A percentile compares a stretch with the other conserved stretches of the same genome.
Evolutionary conservation across 495 filamentous ascomycete genomes (phyloP).

Genomic region (Margaritispora aquatica): DNA sequence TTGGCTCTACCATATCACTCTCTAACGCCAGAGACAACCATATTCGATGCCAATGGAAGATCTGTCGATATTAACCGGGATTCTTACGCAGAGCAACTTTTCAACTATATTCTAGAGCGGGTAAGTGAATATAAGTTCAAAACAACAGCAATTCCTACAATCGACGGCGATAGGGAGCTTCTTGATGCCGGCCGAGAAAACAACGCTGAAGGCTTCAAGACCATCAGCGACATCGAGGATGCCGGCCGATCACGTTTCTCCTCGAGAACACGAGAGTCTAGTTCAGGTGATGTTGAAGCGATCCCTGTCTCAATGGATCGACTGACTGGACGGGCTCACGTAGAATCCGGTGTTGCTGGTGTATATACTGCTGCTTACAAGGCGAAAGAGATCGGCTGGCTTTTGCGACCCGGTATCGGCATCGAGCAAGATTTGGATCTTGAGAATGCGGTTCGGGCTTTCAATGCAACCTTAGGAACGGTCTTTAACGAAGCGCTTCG

Average conservation of each 20-base stretch:
- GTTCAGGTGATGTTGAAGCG: constrained; percentile 29
- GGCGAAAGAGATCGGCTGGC: constrained; percentile 76
- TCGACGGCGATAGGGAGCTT: constrained; percentile 78
- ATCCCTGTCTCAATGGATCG: constrained; percentile 54
- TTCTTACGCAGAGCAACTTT: constrained; percentile 77
- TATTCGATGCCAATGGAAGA: constrained; percentile 84
- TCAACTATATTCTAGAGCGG: constrained; percentile 88
- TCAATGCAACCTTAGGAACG: constrained; percentile 71
- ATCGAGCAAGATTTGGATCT: constrained; percentile 66
- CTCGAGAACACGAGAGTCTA: neutral
- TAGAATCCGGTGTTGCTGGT: constrained; percentile 48
- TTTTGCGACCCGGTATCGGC: constrained; percentile 57
- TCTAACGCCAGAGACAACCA: constrained; percentile 75
- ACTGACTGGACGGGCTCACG: constrained; percentile 52
- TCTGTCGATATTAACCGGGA: constrained; percentile 77
- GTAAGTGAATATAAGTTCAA: constrained; percentile 85
- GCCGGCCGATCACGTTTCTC: neutral
- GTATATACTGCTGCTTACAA: constrained; percentile 60
- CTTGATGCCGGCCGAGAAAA: constrained; percentile 81
- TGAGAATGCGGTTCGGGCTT: constrained; percentile 52
- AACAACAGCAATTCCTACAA: constrained; percentile 55
- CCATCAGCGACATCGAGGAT: constrained; percentile 66
- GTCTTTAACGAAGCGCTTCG: constrained; percentile 83
- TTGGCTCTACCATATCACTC: constrained; percentile 81
- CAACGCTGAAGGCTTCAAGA: constrained; percentile 59